Evolutionary conservation across 768 basidiomycete species (phyloP), one percentile per base, ranked within the genome.

Genomic region (Calocera viscosa): DNA sequence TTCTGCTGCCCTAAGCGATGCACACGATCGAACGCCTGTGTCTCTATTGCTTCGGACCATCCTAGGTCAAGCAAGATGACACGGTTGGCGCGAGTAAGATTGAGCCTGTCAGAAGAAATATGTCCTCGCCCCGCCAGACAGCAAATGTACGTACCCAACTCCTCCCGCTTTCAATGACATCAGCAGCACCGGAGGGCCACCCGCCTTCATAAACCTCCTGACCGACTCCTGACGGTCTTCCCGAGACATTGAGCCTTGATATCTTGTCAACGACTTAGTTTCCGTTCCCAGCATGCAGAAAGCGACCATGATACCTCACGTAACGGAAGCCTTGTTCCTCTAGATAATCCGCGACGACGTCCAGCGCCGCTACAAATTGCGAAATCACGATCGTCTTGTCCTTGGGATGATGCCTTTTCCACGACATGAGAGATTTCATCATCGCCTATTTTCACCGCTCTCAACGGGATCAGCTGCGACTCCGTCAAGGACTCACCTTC

Each of bases 151-250:
- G 66, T 84, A 74, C 0, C 82, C 66, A 24, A 79, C 78, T 17
- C 85, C 86, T 53, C 86, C 85, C 70, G 85, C 86, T 70, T 86
- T 85, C 41, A 84, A 72, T 0, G 82, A 83, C 82, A 86, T 83
- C 39, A 87, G 74, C 83, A 87, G 85, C 41, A 84, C 78, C 3
- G 47, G 40, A 19, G 65, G 68, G 63, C 82, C 83, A 69, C 83
- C 81, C 69, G 80, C 81, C 1, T 80, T 75, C 86, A 86, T 86
- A 77, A 87, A 87, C 1, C 78, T 78, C 14, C 79, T 78, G 30
- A 87, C 80, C 30, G 85, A 82, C 41, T 77, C 74, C 40, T 85
- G 82, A 17, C 86, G 82, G 70, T 83, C 79, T 17, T 65, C 47
- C 16, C 80, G 76, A 63, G 74, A 80, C 86, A 87, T 86, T 64